Evolutionary conservation across 768 basidiomycete genomes (phyloP).

Genomic region (Astraeus odoratus): DNA sequence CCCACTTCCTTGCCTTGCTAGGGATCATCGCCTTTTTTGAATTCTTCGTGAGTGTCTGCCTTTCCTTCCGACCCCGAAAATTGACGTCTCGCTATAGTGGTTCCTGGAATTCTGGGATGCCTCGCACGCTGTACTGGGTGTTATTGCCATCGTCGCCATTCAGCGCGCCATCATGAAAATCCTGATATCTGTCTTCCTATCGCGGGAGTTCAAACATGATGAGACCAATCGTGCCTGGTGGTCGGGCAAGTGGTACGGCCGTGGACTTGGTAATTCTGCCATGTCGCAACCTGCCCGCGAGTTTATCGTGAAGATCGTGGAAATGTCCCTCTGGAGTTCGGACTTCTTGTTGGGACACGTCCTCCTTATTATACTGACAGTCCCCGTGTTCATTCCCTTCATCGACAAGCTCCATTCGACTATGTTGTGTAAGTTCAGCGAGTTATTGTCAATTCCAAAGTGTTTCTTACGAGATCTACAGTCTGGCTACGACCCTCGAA

Average conservation of each 20-base stretch:
- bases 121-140: constrained; percentile 92
- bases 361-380: constrained; percentile 80
- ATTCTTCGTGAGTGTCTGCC: constrained; percentile 71
- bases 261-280: constrained; percentile 84
- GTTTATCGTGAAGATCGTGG: constrained; percentile 96
- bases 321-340: constrained; percentile 94
- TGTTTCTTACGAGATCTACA: constrained; percentile 22
- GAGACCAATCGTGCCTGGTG: constrained; percentile 99
- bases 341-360: constrained; percentile 88
- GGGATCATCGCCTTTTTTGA: constrained; percentile 90
- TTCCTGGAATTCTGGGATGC: constrained; percentile 95
- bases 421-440: constrained; percentile 67
- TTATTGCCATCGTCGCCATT: constrained; percentile 83
- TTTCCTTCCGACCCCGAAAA: constrained; percentile 21
- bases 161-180: constrained; percentile 93
- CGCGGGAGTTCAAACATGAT: constrained; percentile 97
- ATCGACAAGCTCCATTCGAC: constrained; percentile 87
- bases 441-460: background rate
- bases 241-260: constrained; percentile 97
- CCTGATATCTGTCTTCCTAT: constrained; percentile 88
- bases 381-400: constrained; percentile 80
- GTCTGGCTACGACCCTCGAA: constrained; percentile 96
- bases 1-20: constrained; percentile 75
- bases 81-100: constrained; percentile 49
- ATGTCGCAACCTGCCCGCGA: constrained; percentile 96